Conservation (phyloP, 352 stramenopile species). For the Phytophthora cactorum region DNA sequence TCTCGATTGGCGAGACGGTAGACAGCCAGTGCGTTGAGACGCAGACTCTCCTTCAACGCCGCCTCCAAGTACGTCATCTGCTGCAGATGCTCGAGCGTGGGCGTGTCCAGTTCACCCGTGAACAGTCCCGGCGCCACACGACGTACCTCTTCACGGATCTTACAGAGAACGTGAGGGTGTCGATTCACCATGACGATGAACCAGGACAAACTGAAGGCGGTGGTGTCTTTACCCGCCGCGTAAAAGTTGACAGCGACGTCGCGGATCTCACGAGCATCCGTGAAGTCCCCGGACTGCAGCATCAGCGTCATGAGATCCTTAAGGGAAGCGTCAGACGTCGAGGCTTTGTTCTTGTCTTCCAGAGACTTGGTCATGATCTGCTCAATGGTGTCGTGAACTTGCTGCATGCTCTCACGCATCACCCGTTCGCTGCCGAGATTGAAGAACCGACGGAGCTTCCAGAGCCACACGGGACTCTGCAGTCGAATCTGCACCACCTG, state of each 20-base stretch:
- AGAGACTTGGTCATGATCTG: constrained; percentile 38
- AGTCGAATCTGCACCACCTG: constrained; percentile 36
- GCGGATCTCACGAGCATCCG: constrained; percentile 40
- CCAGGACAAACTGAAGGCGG: constrained; percentile 62
- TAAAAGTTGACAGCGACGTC: constrained; percentile 82
- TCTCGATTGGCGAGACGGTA: constrained; percentile 48
- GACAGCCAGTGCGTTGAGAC: constrained; percentile 49
- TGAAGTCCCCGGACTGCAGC: constrained; percentile 40
- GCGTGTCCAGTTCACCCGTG: constrained; percentile 24
- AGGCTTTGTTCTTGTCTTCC: constrained; percentile 9
- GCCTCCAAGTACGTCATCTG: constrained; percentile 55
- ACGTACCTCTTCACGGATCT: constrained; percentile 46
- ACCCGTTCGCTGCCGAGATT: constrained; percentile 35
- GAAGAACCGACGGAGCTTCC: constrained; percentile 42
- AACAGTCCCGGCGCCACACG: constrained; percentile 30
- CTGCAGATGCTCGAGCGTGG: constrained; percentile 40
- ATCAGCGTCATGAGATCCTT: constrained; percentile 55
- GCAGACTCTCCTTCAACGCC: constrained; percentile 53
- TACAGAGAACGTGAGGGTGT: constrained; percentile 48
- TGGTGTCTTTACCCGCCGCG: constrained; percentile 71
- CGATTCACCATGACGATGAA: constrained; percentile 72
- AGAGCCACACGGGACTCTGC: constrained; percentile 43
- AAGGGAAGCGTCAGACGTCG: background rate
- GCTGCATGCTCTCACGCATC: constrained; percentile 30
- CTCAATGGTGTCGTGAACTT: constrained; percentile 38